Conservation (phyloP, 345 rosid species). For the Erysimum cheiranthoides region DNA sequence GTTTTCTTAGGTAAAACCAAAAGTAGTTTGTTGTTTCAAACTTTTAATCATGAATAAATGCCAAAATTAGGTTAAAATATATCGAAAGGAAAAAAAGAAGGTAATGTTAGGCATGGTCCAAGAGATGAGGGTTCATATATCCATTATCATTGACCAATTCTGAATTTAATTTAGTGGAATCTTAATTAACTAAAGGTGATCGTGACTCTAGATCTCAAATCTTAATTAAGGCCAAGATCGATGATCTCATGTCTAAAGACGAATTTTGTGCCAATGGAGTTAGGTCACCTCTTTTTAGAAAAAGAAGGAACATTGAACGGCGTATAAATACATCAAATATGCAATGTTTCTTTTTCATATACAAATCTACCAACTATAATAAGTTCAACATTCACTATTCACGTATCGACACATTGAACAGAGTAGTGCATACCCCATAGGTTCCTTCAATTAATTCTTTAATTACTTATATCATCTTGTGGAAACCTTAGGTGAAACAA, state of each 20-base stretch:
- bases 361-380: neutral
- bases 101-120: conserved; percentile 44
- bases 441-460: neutral
- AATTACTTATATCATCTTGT: neutral
- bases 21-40: conserved; percentile 16
- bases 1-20: conserved; percentile 5
- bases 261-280: conserved; percentile 38
- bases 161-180: conserved; percentile 34
- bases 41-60: conserved; percentile 32
- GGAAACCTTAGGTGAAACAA: neutral
- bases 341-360: neutral
- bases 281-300: conserved; percentile 39
- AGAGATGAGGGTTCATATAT: conserved; percentile 34
- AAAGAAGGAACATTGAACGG: conserved; percentile 19
- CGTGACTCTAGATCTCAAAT: conserved; percentile 42
- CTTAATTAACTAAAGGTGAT: conserved; percentile 41
- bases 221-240: conserved; percentile 42
- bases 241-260: conserved; percentile 44
- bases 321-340: neutral
- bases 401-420: neutral
- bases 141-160: conserved; percentile 39
- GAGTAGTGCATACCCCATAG: neutral
- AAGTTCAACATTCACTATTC: neutral
- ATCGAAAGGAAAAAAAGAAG: neutral
- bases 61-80: conserved; percentile 29